Evolutionary conservation across 1,284 basidiomycete genomes (phyloP).

Genomic region (Puccinia triticina): DNA sequence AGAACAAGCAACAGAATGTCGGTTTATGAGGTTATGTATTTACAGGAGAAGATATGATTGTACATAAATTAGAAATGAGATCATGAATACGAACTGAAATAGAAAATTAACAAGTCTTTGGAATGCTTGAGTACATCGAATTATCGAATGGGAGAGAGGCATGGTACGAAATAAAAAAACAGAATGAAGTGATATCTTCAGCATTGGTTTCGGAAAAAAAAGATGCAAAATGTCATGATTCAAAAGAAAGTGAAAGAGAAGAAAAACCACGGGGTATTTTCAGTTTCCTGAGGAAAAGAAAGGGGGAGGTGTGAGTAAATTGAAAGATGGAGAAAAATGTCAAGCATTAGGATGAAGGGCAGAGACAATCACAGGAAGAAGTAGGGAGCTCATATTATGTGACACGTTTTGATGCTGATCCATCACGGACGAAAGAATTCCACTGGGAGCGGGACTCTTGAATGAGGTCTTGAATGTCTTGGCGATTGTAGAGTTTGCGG

Average conservation of each 20-base stretch:
- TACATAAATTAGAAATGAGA: too few species aligned
- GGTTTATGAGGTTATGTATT: too few species aligned
- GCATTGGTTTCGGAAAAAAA: not conserved
- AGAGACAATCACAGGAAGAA: not conserved
- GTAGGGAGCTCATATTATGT: constrained; percentile 35
- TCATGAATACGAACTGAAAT: too few species aligned
- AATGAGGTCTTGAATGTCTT: constrained; percentile 29
- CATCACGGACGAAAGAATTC: constrained; percentile 69
- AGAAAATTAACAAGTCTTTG: too few species aligned
- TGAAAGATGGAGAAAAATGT: not conserved
- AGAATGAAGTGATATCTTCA: not conserved
- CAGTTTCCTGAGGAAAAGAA: not conserved
- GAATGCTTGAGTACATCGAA: too few species aligned
- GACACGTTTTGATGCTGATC: constrained; percentile 57
- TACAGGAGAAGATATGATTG: too few species aligned
- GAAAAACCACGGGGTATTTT: not conserved
- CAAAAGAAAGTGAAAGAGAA: not conserved
- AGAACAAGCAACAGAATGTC: too few species aligned
- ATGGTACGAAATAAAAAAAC: not conserved
- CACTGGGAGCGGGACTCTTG: constrained; percentile 67
- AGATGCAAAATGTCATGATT: not conserved
- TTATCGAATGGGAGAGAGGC: not conserved
- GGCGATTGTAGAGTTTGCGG: constrained; percentile 23
- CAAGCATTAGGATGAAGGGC: not conserved
- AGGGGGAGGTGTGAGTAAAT: not conserved